These are phyloP conservation scores for Sodiomyces alkalinus DNA, from an alignment of 2,329 filamentous ascomycete species.

Conservation along the genomic window DNA sequence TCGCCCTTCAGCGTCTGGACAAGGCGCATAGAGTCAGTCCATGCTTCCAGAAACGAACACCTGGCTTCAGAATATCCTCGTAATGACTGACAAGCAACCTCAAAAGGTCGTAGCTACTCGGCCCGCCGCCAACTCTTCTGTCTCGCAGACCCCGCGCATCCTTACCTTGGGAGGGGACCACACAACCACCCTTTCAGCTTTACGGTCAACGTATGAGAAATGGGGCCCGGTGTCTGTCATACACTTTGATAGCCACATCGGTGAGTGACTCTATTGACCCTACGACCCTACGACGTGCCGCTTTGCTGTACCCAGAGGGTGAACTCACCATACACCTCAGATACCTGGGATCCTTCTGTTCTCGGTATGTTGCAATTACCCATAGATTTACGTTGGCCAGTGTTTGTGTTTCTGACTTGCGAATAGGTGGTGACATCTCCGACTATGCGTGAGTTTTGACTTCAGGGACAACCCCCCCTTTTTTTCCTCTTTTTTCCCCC, in stretches of 20 bases:
- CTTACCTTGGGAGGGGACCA: constrained; percentile 52
- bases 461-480: neutral
- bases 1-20: constrained; percentile 61
- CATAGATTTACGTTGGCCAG: too few relatives aligned
- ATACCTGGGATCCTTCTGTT: constrained; percentile 58
- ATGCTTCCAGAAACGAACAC: too few relatives aligned
- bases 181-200: constrained; percentile 44
- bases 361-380: constrained; percentile 29
- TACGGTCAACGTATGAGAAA: constrained; percentile 40
- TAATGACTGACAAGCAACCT: too few relatives aligned
- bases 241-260: constrained; percentile 53
- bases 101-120: constrained; percentile 16
- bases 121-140: constrained; percentile 23
- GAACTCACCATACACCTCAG: too few relatives aligned
- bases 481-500: too few relatives aligned
- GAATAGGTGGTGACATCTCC: constrained; percentile 41
- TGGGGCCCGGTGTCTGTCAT: constrained; percentile 47
- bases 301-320: constrained; percentile 5
- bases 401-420: too few relatives aligned
- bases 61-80: too few relatives aligned
- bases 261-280: too few relatives aligned
- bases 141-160: constrained; percentile 32
- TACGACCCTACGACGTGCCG: constrained; percentile 5
- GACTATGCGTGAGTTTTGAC: constrained; percentile 30
- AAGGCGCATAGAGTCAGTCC: constrained; percentile 39